Conservation (phyloP, 345 rosid genomes). For the Heritiera fomes region DNA sequence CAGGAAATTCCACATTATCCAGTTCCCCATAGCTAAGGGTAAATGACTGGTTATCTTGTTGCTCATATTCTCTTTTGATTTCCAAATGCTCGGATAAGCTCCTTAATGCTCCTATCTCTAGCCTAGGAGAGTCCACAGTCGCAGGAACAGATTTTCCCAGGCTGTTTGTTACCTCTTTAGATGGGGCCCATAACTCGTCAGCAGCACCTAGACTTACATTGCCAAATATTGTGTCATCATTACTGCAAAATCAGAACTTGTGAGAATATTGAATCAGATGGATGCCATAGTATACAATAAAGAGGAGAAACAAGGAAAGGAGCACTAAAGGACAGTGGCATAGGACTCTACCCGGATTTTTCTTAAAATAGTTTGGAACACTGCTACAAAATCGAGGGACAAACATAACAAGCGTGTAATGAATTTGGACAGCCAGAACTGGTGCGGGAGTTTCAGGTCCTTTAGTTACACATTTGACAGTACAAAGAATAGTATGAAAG, state of each 20-base stretch:
- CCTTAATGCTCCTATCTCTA: slow-evolving; percentile 45
- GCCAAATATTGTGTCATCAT: slow-evolving; percentile 84
- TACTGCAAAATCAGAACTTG: slow-evolving; percentile 97
- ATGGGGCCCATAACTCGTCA: slow-evolving; percentile 78
- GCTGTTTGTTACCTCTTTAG: slow-evolving; percentile 57
- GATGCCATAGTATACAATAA: slow-evolving; percentile 24
- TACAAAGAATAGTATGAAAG: background rate
- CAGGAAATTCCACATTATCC: slow-evolving; percentile 39
- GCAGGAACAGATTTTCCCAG: slow-evolving; percentile 51
- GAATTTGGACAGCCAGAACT: background rate
- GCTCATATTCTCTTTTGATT: slow-evolving; percentile 50
- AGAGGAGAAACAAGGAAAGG: background rate
- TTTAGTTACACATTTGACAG: background rate
- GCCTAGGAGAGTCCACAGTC: slow-evolving; percentile 44
- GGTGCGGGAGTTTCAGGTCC: background rate
- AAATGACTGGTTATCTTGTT: slow-evolving; percentile 48
- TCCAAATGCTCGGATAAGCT: slow-evolving; percentile 37
- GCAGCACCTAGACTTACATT: slow-evolving; percentile 58
- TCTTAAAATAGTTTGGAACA: background rate
- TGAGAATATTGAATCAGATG: slow-evolving; percentile 78
- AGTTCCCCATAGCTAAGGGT: slow-evolving; percentile 39
- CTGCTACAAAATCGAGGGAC: background rate
- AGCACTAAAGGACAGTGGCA: background rate
- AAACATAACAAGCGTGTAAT: background rate
- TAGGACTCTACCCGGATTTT: background rate